A percentile compares a stretch with the other conserved stretches of the same genome.
These are phyloP conservation scores for Xylaria sp. DNA, from an alignment of 2,329 filamentous ascomycete species.

Conservation along the genomic window DNA sequence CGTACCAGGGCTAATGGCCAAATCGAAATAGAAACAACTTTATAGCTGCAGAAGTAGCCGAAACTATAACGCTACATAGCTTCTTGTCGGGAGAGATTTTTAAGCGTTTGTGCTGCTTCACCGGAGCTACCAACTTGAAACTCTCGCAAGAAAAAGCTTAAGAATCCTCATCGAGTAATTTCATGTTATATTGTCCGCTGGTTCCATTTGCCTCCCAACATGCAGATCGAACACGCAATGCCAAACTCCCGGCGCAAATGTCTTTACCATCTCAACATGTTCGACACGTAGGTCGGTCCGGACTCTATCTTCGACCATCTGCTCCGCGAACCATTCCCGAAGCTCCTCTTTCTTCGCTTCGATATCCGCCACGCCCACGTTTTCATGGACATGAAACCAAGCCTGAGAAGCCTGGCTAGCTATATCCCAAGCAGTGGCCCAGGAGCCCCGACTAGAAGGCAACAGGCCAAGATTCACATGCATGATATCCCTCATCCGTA, in stretches of 20 bases:
- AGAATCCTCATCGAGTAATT: neutral
- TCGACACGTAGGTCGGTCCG: conserved; percentile 55
- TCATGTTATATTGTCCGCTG: conserved; percentile 36
- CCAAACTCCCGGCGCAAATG: conserved; percentile 75
- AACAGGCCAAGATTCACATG: conserved; percentile 74
- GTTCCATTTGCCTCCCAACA: conserved; percentile 52
- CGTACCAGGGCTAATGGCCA: neutral
- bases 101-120: neutral
- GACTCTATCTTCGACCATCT: conserved; percentile 38
- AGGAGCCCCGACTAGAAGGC: conserved; percentile 66
- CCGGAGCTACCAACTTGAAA: neutral
- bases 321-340: conserved; percentile 57
- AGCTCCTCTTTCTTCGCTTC: conserved; percentile 60
- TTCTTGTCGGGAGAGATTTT: no score
- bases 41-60: no score
- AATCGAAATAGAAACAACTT: neutral
- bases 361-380: conserved; percentile 67
- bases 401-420: conserved; percentile 52
- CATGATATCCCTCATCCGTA: conserved; percentile 54
- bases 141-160: neutral
- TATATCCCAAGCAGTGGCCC: conserved; percentile 63
- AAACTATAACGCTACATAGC: neutral
- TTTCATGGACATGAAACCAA: conserved; percentile 76
- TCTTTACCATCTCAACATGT: conserved; percentile 74
- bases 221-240: conserved; percentile 76